Percentiles rank a stretch among this genome's conserved stretches.
These are phyloP conservation scores for Nannizzia gypsea DNA, from an alignment of 2,329 filamentous ascomycete species.

Conservation along the genomic window DNA sequence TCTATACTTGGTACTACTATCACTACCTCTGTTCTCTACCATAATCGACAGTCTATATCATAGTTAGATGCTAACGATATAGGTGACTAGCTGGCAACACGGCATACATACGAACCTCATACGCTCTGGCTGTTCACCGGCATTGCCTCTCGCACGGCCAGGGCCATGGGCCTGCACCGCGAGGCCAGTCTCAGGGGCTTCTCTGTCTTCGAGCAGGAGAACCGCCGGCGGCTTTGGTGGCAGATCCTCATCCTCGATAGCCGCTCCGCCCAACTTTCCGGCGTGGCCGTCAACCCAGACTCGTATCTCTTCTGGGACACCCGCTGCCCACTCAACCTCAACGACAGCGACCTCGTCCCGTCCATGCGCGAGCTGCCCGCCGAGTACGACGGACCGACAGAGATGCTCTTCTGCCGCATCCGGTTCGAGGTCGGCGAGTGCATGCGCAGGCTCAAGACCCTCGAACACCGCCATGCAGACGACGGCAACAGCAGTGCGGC, in stretches of 20 bases:
- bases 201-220: constrained; percentile 31
- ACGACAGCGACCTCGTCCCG: constrained; percentile 33
- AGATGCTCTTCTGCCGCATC: constrained; percentile 35
- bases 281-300: constrained; percentile 20
- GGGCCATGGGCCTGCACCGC: constrained; percentile 34
- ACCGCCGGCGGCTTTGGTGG: constrained; percentile 34
- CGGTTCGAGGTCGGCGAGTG: constrained; percentile 29
- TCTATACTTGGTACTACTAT: constrained; percentile 40
- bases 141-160: constrained; percentile 10
- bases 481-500: background rate
- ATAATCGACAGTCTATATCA: no score
- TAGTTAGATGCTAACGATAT: constrained; percentile 8
- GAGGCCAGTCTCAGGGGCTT: constrained; percentile 15
- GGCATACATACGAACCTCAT: constrained; percentile 17
- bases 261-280: constrained; percentile 32
- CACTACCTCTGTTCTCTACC: no score
- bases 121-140: constrained; percentile 15
- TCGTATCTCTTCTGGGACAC: constrained; percentile 22
- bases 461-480: background rate
- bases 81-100: background rate
- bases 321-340: constrained; percentile 32
- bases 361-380: constrained; percentile 32
- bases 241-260: constrained; percentile 30
- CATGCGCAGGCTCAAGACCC: constrained; percentile 24
- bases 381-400: constrained; percentile 36